Percentiles rank a stretch among this genome's conserved stretches.
Evolutionary conservation across 73 alveolate species (phyloP).

Genomic region (Tetrahymena malaccensis): DNA sequence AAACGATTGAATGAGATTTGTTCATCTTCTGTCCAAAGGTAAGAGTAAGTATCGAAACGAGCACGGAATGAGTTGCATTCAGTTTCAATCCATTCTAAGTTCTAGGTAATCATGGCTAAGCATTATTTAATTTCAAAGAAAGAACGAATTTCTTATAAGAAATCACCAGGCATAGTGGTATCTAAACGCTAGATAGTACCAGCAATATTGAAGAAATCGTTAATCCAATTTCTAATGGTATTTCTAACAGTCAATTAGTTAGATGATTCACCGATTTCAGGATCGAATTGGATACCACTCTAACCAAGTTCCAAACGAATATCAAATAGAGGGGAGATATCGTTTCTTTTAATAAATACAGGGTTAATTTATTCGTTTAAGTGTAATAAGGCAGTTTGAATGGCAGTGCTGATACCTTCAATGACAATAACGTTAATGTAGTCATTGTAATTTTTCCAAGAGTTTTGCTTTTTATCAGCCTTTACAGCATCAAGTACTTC

Average conservation of each 20-base stretch:
- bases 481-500: slow-evolving; percentile 81
- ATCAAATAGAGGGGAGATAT: slow-evolving; percentile 74
- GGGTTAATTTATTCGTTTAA: slow-evolving; percentile 63
- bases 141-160: slow-evolving; percentile 91
- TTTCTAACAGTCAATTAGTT: slow-evolving; percentile 81
- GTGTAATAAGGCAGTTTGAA: slow-evolving; percentile 49
- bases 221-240: slow-evolving; percentile 82
- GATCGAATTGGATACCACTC: slow-evolving; percentile 57
- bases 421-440: slow-evolving; percentile 71
- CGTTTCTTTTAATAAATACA: slow-evolving; percentile 50
- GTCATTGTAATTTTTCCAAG: slow-evolving; percentile 75
- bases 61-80: slow-evolving; percentile 72
- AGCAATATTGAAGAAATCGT: slow-evolving; percentile 83
- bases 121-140: slow-evolving; percentile 75
- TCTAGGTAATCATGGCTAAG: slow-evolving; percentile 41
- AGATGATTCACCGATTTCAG: slow-evolving; percentile 70
- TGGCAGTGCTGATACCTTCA: slow-evolving; percentile 72
- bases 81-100: slow-evolving; percentile 67
- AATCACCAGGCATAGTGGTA: slow-evolving; percentile 85
- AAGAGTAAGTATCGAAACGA: slow-evolving; percentile 73
- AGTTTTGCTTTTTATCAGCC: slow-evolving; percentile 61
- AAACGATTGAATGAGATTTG: slow-evolving; percentile 82
- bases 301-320: slow-evolving; percentile 63
- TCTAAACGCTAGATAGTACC: slow-evolving; percentile 88
- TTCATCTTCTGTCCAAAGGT: slow-evolving; percentile 94